A percentile compares a stretch with the other conserved stretches of the same genome.
These are phyloP conservation scores for Ogataea nitratoaversa DNA, from an alignment of 805 yeast genomes.

Conservation along the genomic window DNA sequence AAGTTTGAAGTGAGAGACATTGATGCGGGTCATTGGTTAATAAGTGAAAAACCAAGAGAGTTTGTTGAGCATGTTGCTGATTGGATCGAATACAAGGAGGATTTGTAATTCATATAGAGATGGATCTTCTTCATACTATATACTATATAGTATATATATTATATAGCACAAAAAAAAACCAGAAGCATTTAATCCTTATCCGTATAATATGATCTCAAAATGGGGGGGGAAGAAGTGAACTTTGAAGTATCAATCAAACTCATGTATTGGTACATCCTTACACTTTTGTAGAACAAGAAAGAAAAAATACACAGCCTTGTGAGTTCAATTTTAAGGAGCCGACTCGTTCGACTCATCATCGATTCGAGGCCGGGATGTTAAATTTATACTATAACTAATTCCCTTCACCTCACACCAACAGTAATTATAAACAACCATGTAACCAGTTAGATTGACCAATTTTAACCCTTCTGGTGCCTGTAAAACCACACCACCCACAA, in stretches of 20 bases:
- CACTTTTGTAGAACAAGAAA: background rate
- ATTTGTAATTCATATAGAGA: constrained; percentile 4
- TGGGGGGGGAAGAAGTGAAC: too few species aligned
- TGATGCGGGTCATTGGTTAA: constrained; percentile 91
- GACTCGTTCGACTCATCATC: background rate
- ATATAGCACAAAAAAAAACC: too few species aligned
- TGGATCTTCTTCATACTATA: background rate
- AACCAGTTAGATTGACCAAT: too few species aligned
- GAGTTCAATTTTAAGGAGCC: background rate
- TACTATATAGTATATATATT: background rate
- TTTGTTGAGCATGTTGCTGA: constrained; percentile 60
- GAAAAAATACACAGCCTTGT: background rate
- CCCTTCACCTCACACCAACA: too few species aligned
- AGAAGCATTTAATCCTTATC: too few species aligned
- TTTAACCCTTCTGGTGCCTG: too few species aligned
- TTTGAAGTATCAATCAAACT: too few species aligned
- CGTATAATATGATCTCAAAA: too few species aligned
- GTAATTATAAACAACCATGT: too few species aligned
- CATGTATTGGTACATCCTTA: too few species aligned
- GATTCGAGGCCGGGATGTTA: background rate
- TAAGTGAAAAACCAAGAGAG: constrained; percentile 78
- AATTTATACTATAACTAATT: too few species aligned
- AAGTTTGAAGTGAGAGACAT: constrained; percentile 67
- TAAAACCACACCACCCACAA: too few species aligned
- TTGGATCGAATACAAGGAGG: constrained; percentile 47